Evolutionary conservation across 345 rosid genomes (phyloP).

Genomic region (Pistacia atlantica): DNA sequence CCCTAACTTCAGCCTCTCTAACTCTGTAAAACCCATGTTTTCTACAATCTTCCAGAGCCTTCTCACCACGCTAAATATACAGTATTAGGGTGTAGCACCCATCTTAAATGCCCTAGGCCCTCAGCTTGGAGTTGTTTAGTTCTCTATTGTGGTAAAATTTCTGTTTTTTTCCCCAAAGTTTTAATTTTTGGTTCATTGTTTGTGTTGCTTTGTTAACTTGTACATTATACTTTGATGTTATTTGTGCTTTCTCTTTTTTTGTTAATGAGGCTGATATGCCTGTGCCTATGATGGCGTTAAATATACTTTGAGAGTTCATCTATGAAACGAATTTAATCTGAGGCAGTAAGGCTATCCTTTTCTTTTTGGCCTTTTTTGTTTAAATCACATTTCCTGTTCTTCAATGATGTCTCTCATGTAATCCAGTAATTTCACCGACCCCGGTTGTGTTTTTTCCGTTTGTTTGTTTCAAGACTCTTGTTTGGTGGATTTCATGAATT

Average conservation of each 20-base stretch:
- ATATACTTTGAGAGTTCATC: conserved; percentile 59
- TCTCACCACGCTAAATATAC: not conserved
- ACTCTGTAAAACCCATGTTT: not conserved
- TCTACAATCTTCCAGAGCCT: not conserved
- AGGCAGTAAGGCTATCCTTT: conserved; percentile 28
- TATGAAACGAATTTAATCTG: conserved; percentile 35
- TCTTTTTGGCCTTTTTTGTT: not conserved
- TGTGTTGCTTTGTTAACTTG: not conserved
- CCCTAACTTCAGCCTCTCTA: not conserved
- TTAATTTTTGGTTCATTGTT: not conserved
- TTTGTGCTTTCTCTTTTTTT: not conserved
- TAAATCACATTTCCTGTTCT: not conserved
- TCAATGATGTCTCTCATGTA: not conserved
- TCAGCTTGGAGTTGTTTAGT: not conserved
- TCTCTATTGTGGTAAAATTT: not conserved
- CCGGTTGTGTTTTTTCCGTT: not conserved
- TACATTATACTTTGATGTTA: not conserved
- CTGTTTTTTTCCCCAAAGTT: not conserved
- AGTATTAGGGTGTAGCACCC: not conserved
- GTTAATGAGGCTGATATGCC: not conserved
- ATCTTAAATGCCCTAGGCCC: not conserved
- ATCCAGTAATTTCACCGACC: not conserved
- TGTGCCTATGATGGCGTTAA: conserved; percentile 61
- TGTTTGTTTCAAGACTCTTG: not conserved
- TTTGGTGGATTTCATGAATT: not conserved